A percentile compares a stretch with the other conserved stretches of the same genome.
phyloP scores from a whole-genome alignment of 768 basidiomycete species.

The Infundibulicybe gibba region DNA sequence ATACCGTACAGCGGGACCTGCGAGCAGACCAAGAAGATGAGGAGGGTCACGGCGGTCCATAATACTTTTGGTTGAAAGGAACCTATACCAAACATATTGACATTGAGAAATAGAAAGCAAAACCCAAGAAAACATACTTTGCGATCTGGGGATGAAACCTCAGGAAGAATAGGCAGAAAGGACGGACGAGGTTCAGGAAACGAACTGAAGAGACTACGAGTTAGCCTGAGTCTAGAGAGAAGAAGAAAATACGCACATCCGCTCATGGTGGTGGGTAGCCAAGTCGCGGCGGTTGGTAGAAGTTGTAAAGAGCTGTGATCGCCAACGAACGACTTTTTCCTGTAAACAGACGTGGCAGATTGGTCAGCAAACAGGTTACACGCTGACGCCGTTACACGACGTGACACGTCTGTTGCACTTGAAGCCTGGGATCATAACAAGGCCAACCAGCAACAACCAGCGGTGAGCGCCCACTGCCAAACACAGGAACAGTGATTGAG shows the following conservation, averaged over 20 bases:
- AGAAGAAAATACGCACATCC: conserved; percentile 57
- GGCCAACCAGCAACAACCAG: too few species aligned
- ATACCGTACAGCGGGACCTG: conserved; percentile 99
- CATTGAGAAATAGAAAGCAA: conserved; percentile 3
- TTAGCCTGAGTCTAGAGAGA: conserved; percentile 3
- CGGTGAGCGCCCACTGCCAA: too few species aligned
- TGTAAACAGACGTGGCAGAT: conserved; percentile 40
- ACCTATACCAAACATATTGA: conserved; percentile 46
- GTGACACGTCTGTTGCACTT: not conserved
- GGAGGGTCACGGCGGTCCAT: conserved; percentile 99
- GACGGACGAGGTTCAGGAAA: conserved; percentile 96
- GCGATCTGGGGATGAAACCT: conserved; percentile 96
- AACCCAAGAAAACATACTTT: conserved; percentile 53
- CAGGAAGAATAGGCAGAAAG: conserved; percentile 96
- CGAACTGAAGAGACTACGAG: conserved; percentile 56
- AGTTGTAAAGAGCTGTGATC: conserved; percentile 8
- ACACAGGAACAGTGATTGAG: too few species aligned
- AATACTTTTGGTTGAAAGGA: conserved; percentile 95
- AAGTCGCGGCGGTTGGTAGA: conserved; percentile 16
- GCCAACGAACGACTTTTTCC: conserved; percentile 29
- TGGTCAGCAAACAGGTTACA: too few species aligned
- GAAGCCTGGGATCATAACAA: too few species aligned
- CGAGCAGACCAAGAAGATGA: conserved; percentile 99
- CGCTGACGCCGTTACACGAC: too few species aligned
- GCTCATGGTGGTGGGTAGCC: conserved; percentile 57